Evolutionary conservation across 768 basidiomycete species (phyloP).

Genomic region (Tylopilus sp.): DNA sequence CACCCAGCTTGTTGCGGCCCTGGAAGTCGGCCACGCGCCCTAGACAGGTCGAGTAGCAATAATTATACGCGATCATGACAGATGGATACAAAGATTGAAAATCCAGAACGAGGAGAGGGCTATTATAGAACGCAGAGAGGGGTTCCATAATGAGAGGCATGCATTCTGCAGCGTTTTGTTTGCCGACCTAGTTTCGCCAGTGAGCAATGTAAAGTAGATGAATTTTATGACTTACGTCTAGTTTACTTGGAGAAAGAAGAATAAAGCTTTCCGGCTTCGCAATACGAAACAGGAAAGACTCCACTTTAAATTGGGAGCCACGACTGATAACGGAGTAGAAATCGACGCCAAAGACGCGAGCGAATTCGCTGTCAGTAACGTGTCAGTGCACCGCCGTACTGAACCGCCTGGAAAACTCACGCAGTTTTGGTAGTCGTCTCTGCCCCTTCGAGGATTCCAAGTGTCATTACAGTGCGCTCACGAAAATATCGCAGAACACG

Average conservation of each 20-base stretch:
- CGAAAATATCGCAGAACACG: slow-evolving; percentile 60
- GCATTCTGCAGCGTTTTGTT: slow-evolving; percentile 94
- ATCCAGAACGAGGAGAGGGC: slow-evolving; percentile 90
- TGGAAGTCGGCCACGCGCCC: slow-evolving; percentile 87
- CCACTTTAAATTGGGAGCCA: slow-evolving; percentile 98
- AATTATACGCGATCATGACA: slow-evolving; percentile 98
- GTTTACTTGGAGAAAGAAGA: slow-evolving; percentile 83
- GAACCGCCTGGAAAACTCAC: not conserved
- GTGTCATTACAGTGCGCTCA: slow-evolving; percentile 59
- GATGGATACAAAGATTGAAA: slow-evolving; percentile 97
- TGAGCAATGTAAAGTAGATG: not conserved
- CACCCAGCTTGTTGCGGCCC: slow-evolving; percentile 85
- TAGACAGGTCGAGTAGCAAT: slow-evolving; percentile 94
- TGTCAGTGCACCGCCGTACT: not conserved
- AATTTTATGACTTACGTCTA: slow-evolving; percentile 54
- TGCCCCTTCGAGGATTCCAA: not conserved
- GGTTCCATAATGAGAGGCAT: slow-evolving; percentile 97
- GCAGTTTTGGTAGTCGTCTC: slow-evolving; percentile 6
- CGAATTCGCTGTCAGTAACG: slow-evolving; percentile 74
- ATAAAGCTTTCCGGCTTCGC: slow-evolving; percentile 94
- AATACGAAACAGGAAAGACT: slow-evolving; percentile 97
- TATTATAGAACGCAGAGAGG: slow-evolving; percentile 85
- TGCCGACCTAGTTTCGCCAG: slow-evolving; percentile 65
- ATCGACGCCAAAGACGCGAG: slow-evolving; percentile 95
- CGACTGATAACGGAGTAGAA: slow-evolving; percentile 93